Conservation (phyloP, 257 asterid genomes). For the Nicotiana otophora region DNA sequence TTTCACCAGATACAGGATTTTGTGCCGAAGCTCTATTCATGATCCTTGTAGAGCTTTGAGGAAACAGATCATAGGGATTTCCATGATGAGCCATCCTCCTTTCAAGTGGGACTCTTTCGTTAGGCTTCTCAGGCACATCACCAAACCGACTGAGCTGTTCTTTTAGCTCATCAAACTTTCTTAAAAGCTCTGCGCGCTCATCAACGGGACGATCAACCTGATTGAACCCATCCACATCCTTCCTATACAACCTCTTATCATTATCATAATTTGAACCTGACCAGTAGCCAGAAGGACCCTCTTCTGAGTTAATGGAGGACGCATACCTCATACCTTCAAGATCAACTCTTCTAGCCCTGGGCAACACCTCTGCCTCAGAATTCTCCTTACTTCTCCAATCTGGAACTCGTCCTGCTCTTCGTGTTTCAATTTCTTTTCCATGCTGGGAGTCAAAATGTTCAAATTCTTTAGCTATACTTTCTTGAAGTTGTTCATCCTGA, state of each 20-base stretch:
- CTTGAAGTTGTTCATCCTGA: constrained; percentile 9
- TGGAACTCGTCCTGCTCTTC: constrained; percentile 13
- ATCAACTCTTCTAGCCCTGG: constrained; percentile 25
- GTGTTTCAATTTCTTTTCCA: constrained; percentile 13
- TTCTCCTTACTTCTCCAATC: constrained; percentile 24
- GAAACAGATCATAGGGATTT: constrained; percentile 28
- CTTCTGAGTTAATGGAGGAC: constrained; percentile 22
- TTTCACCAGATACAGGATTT: constrained; percentile 26
- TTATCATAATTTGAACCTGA: constrained; percentile 27
- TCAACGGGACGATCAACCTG: constrained; percentile 37
- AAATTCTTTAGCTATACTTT: constrained; percentile 12
- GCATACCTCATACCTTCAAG: constrained; percentile 19
- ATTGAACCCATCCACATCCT: constrained; percentile 26
- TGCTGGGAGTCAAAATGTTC: constrained; percentile 9
- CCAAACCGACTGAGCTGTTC: constrained; percentile 51
- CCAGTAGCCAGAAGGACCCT: constrained; percentile 29
- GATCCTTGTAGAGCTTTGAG: constrained; percentile 31
- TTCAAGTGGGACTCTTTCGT: constrained; percentile 39
- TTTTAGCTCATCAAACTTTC: constrained; percentile 60
- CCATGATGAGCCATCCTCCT: constrained; percentile 34
- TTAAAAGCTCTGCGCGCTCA: constrained; percentile 55
- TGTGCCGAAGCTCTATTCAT: constrained; percentile 23
- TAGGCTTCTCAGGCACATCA: constrained; percentile 42
- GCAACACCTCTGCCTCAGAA: constrained; percentile 19
- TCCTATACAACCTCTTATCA: constrained; percentile 25